These are phyloP conservation scores for Lotus japonicus DNA, from an alignment of 306 rosid species.

Conservation along the genomic window DNA sequence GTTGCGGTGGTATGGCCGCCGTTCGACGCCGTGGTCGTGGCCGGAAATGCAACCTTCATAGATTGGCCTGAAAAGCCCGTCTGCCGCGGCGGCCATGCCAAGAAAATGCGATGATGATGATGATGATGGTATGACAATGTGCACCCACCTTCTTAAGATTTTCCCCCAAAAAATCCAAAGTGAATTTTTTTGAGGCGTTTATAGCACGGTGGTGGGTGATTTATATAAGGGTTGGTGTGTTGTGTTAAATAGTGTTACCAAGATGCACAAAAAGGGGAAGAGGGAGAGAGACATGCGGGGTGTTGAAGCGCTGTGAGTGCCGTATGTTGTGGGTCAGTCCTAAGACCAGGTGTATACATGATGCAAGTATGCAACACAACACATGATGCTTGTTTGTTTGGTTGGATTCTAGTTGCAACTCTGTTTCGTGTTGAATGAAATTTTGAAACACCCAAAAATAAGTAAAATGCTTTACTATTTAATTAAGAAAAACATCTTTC, in stretches of 20 bases:
- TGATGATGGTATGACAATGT: background rate
- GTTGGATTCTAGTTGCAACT: too few species aligned
- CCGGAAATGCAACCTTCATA: slow-evolving; percentile 49
- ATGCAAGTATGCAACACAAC: background rate
- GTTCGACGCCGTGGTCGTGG: slow-evolving; percentile 36
- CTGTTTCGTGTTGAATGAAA: too few species aligned
- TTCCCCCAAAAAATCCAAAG: background rate
- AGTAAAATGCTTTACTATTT: too few species aligned
- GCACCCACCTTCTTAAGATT: background rate
- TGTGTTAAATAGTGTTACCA: background rate
- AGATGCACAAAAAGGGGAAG: background rate
- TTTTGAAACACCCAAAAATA: too few species aligned
- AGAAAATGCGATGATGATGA: too few species aligned
- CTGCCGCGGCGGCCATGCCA: slow-evolving; percentile 41
- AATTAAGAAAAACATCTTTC: too few species aligned
- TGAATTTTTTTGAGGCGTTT: background rate
- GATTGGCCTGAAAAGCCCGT: slow-evolving; percentile 37
- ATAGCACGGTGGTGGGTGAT: too few species aligned
- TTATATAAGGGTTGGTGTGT: background rate
- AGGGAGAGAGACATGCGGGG: slow-evolving; percentile 9
- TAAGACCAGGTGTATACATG: background rate
- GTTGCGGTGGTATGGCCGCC: slow-evolving; percentile 61
- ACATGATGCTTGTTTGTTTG: background rate
- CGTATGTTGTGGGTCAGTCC: slow-evolving; percentile 33
- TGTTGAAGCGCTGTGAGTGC: slow-evolving; percentile 4